Evolutionary conservation across 768 basidiomycete species (phyloP), one percentile per base, ranked within the genome.

Genomic region (Boletus sensibilis): DNA sequence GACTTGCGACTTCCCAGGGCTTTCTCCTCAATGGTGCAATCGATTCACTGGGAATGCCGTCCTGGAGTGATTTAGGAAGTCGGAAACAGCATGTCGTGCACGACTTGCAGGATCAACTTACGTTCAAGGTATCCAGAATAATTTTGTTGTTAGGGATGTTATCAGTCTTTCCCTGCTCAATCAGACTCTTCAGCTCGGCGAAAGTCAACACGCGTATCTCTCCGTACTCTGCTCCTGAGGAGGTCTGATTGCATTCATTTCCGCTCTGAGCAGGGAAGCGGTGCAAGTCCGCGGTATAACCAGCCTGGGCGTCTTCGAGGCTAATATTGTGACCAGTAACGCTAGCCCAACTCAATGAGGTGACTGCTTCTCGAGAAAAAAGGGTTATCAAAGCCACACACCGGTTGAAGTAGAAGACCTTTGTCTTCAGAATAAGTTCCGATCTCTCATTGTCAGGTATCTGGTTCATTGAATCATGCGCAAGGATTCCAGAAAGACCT

Each of bases 71-170:
- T 51, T 43, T 25, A 29, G n/a, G 49, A 41, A 50, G 55, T 44
- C 13, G 29, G 35, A 39, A 50, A 41, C 35, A 50, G 21, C 21
- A 53, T 25, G 25, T 38, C 31, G 11, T 9, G 6, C 29, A 25
- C 10, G 46, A 38, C 57, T 50, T 38, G 59, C 39, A 29, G 37
- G 39, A 51, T 21, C 34, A 35, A 68, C 82, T 59, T 64, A 89
- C 90, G 72, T 86, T 88, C 35, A 92, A 62, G 2, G 67, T 73
- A n/a, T 86, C 77, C 0, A 86, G 83, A 43, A 92, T 89, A 52
- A 78, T 57, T 61, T 85, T 88, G 67, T 91, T 92, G 64, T 92
- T 88, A 1, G 90, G 90, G 37, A 92, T 90, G 66, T 84, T 73
- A 60, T 89, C 87, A 4, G 82, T 80, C 59, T 79, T 82, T 18